Evolutionary conservation across 768 basidiomycete genomes (phyloP).

Genomic region (Boletus huronensis): DNA sequence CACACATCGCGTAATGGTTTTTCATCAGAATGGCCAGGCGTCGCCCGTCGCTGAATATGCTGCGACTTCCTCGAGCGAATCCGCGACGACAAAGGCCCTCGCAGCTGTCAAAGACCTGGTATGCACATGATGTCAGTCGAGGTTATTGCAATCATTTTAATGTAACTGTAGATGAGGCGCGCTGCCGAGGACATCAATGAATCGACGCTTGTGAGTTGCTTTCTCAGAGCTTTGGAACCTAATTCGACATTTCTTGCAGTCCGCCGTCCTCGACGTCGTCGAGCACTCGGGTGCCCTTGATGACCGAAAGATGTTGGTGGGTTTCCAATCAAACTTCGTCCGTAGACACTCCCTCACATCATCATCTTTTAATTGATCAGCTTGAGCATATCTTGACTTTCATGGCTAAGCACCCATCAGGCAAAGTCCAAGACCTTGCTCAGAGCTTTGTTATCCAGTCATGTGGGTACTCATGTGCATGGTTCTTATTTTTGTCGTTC

Average conservation of each 20-base stretch:
- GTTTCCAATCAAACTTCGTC: constrained; percentile 21
- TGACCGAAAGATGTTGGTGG: constrained; percentile 72
- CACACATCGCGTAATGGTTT: not conserved
- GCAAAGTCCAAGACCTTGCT: constrained; percentile 38
- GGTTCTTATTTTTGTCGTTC: not conserved
- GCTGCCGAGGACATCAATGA: constrained; percentile 30
- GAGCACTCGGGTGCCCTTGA: constrained; percentile 61
- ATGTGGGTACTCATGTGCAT: constrained; percentile 40
- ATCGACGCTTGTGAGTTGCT: constrained; percentile 20
- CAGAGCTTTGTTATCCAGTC: constrained; percentile 45
- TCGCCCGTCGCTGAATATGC: constrained; percentile 14
- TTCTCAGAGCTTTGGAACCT: not conserved
- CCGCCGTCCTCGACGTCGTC: constrained; percentile 58
- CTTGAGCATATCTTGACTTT: constrained; percentile 68
- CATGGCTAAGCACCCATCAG: constrained; percentile 55
- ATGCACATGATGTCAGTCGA: not conserved
- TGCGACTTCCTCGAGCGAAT: constrained; percentile 10
- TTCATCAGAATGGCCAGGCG: constrained; percentile 5
- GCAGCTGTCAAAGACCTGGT: constrained; percentile 31
- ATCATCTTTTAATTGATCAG: constrained; percentile 32
- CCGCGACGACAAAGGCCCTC: constrained; percentile 23
- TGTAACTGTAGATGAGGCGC: constrained; percentile 25
- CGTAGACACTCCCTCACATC: not conserved
- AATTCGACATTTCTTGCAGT: constrained; percentile 33
- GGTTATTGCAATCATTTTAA: not conserved